Evolutionary conservation across 2,329 filamentous ascomycete genomes (phyloP).

Genomic region (Hypoxylon sp.): DNA sequence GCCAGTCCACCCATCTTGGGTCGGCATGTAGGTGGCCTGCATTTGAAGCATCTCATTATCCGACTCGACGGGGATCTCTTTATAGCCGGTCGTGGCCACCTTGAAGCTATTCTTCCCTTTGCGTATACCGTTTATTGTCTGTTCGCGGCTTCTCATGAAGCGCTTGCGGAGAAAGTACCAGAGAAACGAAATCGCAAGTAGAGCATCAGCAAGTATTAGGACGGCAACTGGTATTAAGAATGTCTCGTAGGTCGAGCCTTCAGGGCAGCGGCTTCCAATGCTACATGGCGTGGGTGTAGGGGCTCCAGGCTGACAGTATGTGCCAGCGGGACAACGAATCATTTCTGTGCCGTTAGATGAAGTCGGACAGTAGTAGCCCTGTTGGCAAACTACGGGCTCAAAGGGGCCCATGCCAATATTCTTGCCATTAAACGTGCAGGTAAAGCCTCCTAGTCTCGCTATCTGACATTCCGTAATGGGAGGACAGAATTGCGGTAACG

Average conservation of each 20-base stretch:
- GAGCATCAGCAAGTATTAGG: slow-evolving; percentile 60
- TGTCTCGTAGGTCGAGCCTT: slow-evolving; percentile 60
- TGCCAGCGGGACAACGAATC: slow-evolving; percentile 62
- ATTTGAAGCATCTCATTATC: slow-evolving; percentile 58
- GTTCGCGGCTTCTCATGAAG: slow-evolving; percentile 55
- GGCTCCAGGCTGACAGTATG: slow-evolving; percentile 67
- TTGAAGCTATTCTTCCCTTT: slow-evolving; percentile 53
- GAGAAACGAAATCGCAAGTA: slow-evolving; percentile 58
- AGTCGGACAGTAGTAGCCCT: slow-evolving; percentile 65
- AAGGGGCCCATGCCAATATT: slow-evolving; percentile 63
- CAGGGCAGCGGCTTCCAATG: slow-evolving; percentile 63
- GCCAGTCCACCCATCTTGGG: slow-evolving; percentile 51
- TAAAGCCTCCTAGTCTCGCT: slow-evolving; percentile 55
- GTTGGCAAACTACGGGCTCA: slow-evolving; percentile 66
- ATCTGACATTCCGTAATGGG: slow-evolving; percentile 58
- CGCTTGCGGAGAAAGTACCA: slow-evolving; percentile 57
- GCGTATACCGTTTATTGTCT: slow-evolving; percentile 43
- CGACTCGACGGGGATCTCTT: slow-evolving; percentile 51
- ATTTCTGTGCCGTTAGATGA: slow-evolving; percentile 56
- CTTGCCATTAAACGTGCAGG: slow-evolving; percentile 54
- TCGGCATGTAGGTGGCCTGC: slow-evolving; percentile 54
- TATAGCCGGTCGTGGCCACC: slow-evolving; percentile 55
- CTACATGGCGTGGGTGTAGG: slow-evolving; percentile 64
- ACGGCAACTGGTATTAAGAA: slow-evolving; percentile 62
- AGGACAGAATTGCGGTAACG: slow-evolving; percentile 62